Base-by-base conservation (phyloP, 257 asterid genomes). In the Lavandula angustifolia region DNA sequence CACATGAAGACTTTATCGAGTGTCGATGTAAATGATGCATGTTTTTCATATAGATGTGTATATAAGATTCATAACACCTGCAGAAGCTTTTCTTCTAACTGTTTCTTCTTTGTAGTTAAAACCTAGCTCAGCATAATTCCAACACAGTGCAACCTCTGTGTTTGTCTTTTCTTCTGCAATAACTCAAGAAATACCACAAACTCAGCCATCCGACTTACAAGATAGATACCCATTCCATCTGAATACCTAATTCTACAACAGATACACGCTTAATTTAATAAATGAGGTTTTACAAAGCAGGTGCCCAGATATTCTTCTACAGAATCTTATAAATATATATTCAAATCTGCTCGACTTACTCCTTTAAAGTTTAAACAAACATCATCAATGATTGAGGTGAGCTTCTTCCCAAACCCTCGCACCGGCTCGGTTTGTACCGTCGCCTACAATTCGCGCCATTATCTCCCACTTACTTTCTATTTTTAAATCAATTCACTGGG, bases 41-140 rank as follows among this genome's bases (percentile, higher is more conserved):
- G 40, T 44, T 27, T 38, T 4, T 18, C 22, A 40, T 53, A 9
- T 7, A 72, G 32, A 38, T 56, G 38, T 54, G 16, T 49, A 62
- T 17, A 27, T 32, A 52, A 63, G 41, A 49, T 7, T 41, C 40
- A 62, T 18, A 37, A 90, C 27, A 22, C 99, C 72, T 86, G 98
- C 76, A 94, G 76, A 69, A 90, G 86, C 81, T 87, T 94, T 56
- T 94, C 97, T 84, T 90, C 98, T 80, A 94, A 73, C 64, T 83
- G 92, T 75, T 78, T 87, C 71, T 88, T 77, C 80, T 90, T 90
- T 35, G 86, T 63, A 76, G 82, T 61, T 76, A 11, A 55, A 48
- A 66, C 34, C 46, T 52, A 33, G 62, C 55, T 42, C 69, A 55
- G 10, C 65, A 54, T n/a, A 51, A 62, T 41, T 34, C 35, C 7